These are phyloP conservation scores for Termitomyces sp. DNA, from an alignment of 768 basidiomycete species.

Conservation along the genomic window DNA sequence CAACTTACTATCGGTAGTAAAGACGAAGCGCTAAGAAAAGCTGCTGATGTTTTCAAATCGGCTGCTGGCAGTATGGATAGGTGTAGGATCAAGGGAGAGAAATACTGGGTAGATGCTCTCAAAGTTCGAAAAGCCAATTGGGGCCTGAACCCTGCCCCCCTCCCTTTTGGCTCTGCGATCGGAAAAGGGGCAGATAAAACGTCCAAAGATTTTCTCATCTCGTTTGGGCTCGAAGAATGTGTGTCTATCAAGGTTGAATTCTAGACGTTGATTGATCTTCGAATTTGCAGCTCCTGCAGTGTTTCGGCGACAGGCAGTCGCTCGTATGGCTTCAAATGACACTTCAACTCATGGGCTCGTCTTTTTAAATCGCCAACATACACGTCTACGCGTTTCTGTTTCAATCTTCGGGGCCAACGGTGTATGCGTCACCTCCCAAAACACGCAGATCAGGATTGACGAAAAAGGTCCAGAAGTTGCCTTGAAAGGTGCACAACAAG, in stretches of 20 bases:
- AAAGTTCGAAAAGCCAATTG: constrained; percentile 74
- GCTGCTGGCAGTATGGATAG: constrained; percentile 69
- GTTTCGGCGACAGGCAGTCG: constrained; percentile 69
- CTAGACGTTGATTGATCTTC: neutral
- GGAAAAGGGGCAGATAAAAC: constrained; percentile 80
- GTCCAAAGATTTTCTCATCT: constrained; percentile 75
- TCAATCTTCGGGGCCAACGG: constrained; percentile 29
- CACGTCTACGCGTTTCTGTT: constrained; percentile 60
- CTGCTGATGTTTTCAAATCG: constrained; percentile 62
- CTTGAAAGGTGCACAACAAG: constrained; percentile 58
- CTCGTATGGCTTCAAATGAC: constrained; percentile 52
- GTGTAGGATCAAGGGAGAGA: constrained; percentile 55
- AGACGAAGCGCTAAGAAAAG: constrained; percentile 73
- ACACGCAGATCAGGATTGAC: constrained; percentile 26
- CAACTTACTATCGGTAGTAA: constrained; percentile 75
- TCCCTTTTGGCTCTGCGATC: constrained; percentile 61
- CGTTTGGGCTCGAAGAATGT: constrained; percentile 84
- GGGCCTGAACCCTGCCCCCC: constrained; percentile 74
- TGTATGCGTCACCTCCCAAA: constrained; percentile 27
- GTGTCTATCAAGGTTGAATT: constrained; percentile 22
- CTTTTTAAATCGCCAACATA: constrained; percentile 62
- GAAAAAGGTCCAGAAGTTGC: constrained; percentile 41
- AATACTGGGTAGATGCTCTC: constrained; percentile 80
- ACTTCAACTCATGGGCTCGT: constrained; percentile 38
- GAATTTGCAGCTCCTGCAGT: constrained; percentile 47